Percentiles rank a stretch among this genome's conserved stretches.
These are phyloP conservation scores for Xylaria sp. DNA, from an alignment of 2,329 filamentous ascomycete species.

Conservation along the genomic window DNA sequence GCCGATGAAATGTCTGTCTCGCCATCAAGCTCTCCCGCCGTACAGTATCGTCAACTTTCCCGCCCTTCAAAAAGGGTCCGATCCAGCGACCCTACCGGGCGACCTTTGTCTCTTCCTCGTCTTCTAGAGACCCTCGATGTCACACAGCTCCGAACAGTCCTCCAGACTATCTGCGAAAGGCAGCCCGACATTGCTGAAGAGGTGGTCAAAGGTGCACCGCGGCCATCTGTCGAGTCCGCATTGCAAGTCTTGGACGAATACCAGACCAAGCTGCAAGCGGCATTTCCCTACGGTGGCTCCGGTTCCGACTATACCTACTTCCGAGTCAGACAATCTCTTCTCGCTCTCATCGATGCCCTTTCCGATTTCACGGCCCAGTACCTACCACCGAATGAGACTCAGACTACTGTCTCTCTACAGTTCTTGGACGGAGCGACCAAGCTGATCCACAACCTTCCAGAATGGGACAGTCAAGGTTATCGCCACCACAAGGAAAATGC, in stretches of 20 bases:
- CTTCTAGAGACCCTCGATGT: conserved; percentile 94
- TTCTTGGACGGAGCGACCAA: conserved; percentile 92
- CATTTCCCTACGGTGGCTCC: conserved; percentile 87
- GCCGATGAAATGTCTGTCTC: conserved; percentile 93
- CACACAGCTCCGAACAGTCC: conserved; percentile 82
- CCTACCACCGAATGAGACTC: conserved; percentile 87
- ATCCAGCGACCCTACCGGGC: conserved; percentile 72
- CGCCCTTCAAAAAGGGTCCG: conserved; percentile 73
- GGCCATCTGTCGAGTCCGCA: conserved; percentile 84
- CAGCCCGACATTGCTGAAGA: conserved; percentile 88
- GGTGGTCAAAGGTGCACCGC: conserved; percentile 83
- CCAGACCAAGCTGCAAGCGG: conserved; percentile 77
- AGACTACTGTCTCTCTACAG: conserved; percentile 83
- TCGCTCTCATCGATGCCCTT: conserved; percentile 86
- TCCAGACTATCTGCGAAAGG: conserved; percentile 91
- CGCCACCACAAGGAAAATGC: conserved; percentile 94
- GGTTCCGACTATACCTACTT: conserved; percentile 96
- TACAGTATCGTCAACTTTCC: conserved; percentile 74
- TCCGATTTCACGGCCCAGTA: conserved; percentile 97
- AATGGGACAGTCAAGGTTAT: conserved; percentile 90
- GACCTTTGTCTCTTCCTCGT: conserved; percentile 69
- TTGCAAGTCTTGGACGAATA: conserved; percentile 85
- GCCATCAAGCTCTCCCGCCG: conserved; percentile 82
- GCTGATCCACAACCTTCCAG: conserved; percentile 86
- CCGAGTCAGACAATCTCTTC: conserved; percentile 83